Evolutionary conservation across 2,329 filamentous ascomycete species (phyloP).

Genomic region (Colletotrichum sp.): DNA sequence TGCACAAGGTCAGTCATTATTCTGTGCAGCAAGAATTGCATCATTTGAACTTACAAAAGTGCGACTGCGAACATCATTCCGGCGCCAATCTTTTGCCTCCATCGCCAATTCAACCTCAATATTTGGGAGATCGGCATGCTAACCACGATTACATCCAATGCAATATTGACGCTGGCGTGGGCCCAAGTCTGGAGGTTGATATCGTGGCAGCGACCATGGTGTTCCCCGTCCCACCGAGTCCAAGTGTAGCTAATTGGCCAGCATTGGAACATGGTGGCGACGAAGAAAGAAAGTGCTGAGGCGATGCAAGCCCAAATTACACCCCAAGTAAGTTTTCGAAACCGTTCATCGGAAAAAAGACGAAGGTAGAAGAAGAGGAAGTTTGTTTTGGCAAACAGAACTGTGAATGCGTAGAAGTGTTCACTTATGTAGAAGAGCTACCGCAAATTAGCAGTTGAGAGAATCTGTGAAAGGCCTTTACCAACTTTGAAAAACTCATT

Average conservation of each 20-base stretch:
- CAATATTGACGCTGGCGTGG: slow-evolving; percentile 52
- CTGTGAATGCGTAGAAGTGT: slow-evolving; percentile 44
- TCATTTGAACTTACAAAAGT: neutral
- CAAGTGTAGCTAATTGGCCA: slow-evolving; percentile 53
- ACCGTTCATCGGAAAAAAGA: slow-evolving; percentile 45
- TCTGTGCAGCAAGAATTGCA: neutral
- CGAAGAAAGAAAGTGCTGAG: slow-evolving; percentile 41
- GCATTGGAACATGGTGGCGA: slow-evolving; percentile 51
- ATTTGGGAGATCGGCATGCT: slow-evolving; percentile 49
- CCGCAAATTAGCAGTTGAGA: neutral
- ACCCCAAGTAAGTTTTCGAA: slow-evolving; percentile 41
- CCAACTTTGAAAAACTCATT: slow-evolving; percentile 34
- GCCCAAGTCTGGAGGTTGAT: slow-evolving; percentile 50
- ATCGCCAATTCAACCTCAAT: slow-evolving; percentile 39
- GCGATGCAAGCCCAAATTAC: slow-evolving; percentile 39
- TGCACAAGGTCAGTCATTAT: neutral
- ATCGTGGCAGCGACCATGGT: slow-evolving; percentile 50
- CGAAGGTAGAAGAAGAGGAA: slow-evolving; percentile 57
- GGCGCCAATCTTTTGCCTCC: slow-evolving; percentile 49
- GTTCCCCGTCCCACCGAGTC: slow-evolving; percentile 53
- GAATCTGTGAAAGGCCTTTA: neutral
- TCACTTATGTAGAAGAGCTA: slow-evolving; percentile 41
- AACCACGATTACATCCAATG: slow-evolving; percentile 52
- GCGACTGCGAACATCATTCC: slow-evolving; percentile 43
- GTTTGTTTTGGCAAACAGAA: slow-evolving; percentile 49